Percentiles rank a stretch among this genome's conserved stretches.
phyloP scores from a whole-genome alignment of 495 filamentous ascomycete genomes.

The Lineolata rhizophorae region DNA sequence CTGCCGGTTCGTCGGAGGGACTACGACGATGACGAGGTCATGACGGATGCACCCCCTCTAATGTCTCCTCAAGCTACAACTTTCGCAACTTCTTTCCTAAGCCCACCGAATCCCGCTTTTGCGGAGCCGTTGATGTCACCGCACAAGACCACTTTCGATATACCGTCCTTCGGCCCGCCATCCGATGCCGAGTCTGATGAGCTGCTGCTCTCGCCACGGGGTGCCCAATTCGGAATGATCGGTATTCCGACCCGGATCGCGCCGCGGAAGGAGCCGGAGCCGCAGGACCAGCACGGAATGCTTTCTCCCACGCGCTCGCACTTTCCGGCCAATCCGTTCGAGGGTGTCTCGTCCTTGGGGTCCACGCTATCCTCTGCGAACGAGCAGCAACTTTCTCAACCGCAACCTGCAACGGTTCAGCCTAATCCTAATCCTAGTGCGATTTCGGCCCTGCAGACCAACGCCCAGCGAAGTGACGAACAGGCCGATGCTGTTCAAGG shows the following conservation, averaged over 20 bases:
- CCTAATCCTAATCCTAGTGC: no score
- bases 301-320: background rate
- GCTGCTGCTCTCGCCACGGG: background rate
- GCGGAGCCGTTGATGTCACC: background rate
- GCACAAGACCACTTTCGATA: background rate
- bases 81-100: no score
- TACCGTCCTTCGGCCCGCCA: background rate
- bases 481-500: no score
- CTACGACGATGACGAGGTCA: constrained; percentile 1
- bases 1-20: constrained; percentile 5
- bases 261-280: background rate
- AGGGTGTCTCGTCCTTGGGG: no score
- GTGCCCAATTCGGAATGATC: background rate
- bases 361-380: no score
- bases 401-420: no score
- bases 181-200: background rate
- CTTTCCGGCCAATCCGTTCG: background rate
- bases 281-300: background rate
- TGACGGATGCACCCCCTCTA: background rate
- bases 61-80: background rate
- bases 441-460: no score
- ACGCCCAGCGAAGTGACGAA: no score
- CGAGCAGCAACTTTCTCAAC: background rate
- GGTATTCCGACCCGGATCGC: background rate
- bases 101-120: background rate